Conservation (phyloP, 78 protist genomes). For the Chrysochromulina tobinii region DNA sequence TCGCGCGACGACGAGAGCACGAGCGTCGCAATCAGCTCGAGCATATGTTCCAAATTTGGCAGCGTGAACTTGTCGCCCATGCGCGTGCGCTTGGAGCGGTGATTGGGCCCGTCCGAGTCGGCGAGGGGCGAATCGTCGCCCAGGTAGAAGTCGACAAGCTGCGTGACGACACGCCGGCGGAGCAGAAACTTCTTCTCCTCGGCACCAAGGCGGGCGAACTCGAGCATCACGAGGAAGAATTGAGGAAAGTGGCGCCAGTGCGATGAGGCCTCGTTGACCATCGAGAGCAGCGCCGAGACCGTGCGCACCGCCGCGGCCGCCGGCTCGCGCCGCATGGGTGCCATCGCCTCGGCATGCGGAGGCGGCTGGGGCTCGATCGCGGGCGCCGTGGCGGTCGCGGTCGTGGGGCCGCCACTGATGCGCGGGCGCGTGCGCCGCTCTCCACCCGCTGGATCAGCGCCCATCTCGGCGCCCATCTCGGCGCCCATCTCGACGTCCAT, state of each 20-base stretch:
- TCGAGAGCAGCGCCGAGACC: background rate
- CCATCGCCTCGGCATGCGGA: too few relatives aligned
- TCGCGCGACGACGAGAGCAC: background rate
- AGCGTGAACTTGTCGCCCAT: conserved; percentile 2
- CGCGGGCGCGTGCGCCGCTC: background rate
- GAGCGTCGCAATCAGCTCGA: background rate
- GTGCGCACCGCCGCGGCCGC: background rate
- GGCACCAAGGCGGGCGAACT: background rate
- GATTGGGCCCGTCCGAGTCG: background rate
- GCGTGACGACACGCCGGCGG: background rate
- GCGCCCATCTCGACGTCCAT: too few relatives aligned
- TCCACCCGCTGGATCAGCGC: background rate
- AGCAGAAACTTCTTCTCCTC: background rate
- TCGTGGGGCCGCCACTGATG: background rate
- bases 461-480: background rate
- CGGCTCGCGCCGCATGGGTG: too few relatives aligned
- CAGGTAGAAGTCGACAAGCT: background rate
- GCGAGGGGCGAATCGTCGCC: background rate
- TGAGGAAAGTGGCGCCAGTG: background rate
- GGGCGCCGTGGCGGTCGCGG: background rate
- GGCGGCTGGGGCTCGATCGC: too few relatives aligned
- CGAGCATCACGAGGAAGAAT: background rate
- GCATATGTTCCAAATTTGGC: background rate
- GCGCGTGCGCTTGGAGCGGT: background rate
- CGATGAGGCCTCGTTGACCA: background rate